These are phyloP conservation scores for Penicillium sp. DNA, from an alignment of 2,329 filamentous ascomycete species.

Conservation along the genomic window DNA sequence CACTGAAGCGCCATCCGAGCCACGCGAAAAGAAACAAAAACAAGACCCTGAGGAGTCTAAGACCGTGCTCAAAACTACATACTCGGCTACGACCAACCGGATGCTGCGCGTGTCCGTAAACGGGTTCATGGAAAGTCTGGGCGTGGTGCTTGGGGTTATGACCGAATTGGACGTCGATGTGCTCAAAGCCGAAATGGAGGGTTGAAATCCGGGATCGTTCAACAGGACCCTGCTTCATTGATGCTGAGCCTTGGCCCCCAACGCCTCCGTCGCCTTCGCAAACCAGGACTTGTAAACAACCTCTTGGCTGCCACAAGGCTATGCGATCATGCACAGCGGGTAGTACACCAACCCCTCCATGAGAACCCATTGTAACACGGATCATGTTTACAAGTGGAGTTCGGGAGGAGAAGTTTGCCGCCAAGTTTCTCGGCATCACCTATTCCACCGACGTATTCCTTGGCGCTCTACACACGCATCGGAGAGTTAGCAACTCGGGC, in stretches of 20 bases:
- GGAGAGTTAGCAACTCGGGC: neutral
- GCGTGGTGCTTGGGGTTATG: conserved; percentile 85
- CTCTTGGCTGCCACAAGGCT: conserved; percentile 11
- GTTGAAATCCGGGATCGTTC: conserved; percentile 15
- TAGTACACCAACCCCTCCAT: conserved; percentile 11
- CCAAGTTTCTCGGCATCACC: conserved; percentile 18
- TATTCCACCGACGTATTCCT: conserved; percentile 19
- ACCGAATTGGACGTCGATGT: conserved; percentile 86
- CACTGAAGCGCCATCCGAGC: conserved; percentile 18
- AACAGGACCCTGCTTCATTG: neutral
- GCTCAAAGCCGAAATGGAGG: conserved; percentile 48
- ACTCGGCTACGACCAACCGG: conserved; percentile 86
- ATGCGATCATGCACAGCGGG: neutral
- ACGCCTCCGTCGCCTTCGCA: neutral
- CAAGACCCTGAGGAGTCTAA: conserved; percentile 36
- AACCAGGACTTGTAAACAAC: neutral
- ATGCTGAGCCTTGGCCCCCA: conserved; percentile 7
- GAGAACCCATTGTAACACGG: conserved; percentile 8
- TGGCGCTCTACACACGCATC: conserved; percentile 13
- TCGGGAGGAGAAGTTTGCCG: conserved; percentile 9
- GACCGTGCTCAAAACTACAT: conserved; percentile 69
- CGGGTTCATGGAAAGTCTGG: conserved; percentile 89
- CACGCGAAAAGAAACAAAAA: conserved; percentile 26
- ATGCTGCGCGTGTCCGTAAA: conserved; percentile 97
- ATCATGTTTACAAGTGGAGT: neutral